These are phyloP conservation scores for Coelastrella sp. DNA, from an alignment of 139 green algal genomes.

Conservation along the genomic window DNA sequence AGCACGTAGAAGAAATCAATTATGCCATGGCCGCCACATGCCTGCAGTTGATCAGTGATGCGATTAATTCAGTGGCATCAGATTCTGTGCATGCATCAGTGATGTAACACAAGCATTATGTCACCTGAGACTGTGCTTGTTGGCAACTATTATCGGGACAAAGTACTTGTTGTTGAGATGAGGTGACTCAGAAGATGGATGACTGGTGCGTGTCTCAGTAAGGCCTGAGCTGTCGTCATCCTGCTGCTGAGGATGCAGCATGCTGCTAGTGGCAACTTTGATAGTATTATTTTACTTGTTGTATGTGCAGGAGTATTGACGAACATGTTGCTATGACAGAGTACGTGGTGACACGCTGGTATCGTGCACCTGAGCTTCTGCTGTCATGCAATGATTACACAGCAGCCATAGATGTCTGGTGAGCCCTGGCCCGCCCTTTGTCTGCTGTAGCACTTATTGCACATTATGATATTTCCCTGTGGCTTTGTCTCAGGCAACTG, in stretches of 20 bases:
- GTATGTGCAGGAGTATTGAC: conserved; percentile 13
- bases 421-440: neutral
- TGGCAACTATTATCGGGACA: neutral
- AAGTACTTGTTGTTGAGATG: too few species aligned
- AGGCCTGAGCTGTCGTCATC: neutral
- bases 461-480: neutral
- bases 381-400: conserved; percentile 88
- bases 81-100: too few species aligned
- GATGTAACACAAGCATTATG: too few species aligned
- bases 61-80: too few species aligned
- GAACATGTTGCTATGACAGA: conserved; percentile 78
- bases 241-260: neutral
- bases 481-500: neutral
- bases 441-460: neutral
- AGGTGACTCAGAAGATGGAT: too few species aligned
- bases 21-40: too few species aligned
- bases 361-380: conserved; percentile 93
- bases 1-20: neutral
- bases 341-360: conserved; percentile 96
- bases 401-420: conserved; percentile 75
- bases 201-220: too few species aligned
- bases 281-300: neutral
- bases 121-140: neutral
- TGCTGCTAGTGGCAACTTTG: neutral
- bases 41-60: too few species aligned